phyloP scores from a whole-genome alignment of 139 green algal genomes.

The Volvox reticuliferus region DNA sequence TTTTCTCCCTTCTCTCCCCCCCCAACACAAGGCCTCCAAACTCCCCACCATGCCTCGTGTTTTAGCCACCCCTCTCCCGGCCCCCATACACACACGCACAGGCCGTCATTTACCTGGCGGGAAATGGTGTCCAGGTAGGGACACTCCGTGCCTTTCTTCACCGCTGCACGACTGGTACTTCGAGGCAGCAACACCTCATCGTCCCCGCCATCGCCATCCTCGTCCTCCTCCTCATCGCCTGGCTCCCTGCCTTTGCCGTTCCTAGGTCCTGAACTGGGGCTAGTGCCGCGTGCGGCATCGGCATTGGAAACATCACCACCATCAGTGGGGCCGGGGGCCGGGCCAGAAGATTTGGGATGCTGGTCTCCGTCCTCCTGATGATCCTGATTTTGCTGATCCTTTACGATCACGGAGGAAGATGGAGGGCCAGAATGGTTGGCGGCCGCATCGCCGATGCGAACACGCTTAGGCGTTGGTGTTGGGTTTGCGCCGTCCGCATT shows the following conservation, averaged over 20 bases:
- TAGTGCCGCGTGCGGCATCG: not conserved
- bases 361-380: not conserved
- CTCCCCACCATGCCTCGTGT: not conserved
- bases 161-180: constrained; percentile 57
- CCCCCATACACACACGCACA: not conserved
- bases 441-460: too few species aligned
- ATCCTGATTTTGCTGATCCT: not conserved
- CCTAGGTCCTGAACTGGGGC: too few species aligned
- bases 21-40: not conserved
- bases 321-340: not conserved
- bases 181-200: constrained; percentile 56
- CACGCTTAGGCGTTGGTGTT: too few species aligned
- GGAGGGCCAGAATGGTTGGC: too few species aligned
- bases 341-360: not conserved
- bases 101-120: constrained; percentile 70
- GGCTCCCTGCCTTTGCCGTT: not conserved
- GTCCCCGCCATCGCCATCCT: constrained; percentile 22
- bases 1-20: not conserved
- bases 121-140: constrained; percentile 98
- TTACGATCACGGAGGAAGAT: too few species aligned
- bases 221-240: not conserved
- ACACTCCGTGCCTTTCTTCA: constrained; percentile 86
- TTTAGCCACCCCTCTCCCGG: not conserved
- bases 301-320: not conserved
- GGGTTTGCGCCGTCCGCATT: too few species aligned